A percentile compares a stretch with the other conserved stretches of the same genome.
Evolutionary conservation across 1,139 yeast genomes (phyloP).

Genomic region (Diutina pseudorugosa): DNA sequence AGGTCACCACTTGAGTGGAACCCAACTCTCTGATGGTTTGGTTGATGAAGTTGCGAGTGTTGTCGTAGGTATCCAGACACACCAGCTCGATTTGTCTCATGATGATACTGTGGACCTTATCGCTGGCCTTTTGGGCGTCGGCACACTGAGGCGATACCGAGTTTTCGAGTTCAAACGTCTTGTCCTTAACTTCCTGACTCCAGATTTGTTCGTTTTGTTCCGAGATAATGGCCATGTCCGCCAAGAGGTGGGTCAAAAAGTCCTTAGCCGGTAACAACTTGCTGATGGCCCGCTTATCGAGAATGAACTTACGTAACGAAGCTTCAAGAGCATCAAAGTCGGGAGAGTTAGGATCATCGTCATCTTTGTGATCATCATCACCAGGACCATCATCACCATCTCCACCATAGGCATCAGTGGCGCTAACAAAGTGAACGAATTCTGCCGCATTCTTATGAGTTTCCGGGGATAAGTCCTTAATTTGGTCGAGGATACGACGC

Average conservation of each 20-base stretch:
- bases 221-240: conserved; percentile 54
- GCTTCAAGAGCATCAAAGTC: conserved; percentile 80
- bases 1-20: conserved; percentile 41
- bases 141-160: conserved; percentile 59
- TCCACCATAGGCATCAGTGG: conserved; percentile 22
- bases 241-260: conserved; percentile 55
- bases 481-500: conserved; percentile 69
- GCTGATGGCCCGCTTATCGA: conserved; percentile 81
- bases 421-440: conserved; percentile 86
- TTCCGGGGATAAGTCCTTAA: conserved; percentile 80
- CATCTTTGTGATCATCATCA: conserved; percentile 23
- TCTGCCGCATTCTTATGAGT: conserved; percentile 78
- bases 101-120: conserved; percentile 44
- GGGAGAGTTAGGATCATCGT: conserved; percentile 25
- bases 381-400: conserved; percentile 18
- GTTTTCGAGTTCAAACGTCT: conserved; percentile 28
- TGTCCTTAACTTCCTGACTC: conserved; percentile 9
- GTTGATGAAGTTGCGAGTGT: conserved; percentile 43
- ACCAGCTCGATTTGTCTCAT: conserved; percentile 52
- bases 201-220: conserved; percentile 45
- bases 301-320: conserved; percentile 71
- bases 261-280: conserved; percentile 89
- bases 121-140: conserved; percentile 37
- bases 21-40: conserved; percentile 46
- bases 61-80: conserved; percentile 46